Evolutionary conservation across 2,329 filamentous ascomycete species (phyloP).

Genomic region (Pseudogymnoascus sp.): DNA sequence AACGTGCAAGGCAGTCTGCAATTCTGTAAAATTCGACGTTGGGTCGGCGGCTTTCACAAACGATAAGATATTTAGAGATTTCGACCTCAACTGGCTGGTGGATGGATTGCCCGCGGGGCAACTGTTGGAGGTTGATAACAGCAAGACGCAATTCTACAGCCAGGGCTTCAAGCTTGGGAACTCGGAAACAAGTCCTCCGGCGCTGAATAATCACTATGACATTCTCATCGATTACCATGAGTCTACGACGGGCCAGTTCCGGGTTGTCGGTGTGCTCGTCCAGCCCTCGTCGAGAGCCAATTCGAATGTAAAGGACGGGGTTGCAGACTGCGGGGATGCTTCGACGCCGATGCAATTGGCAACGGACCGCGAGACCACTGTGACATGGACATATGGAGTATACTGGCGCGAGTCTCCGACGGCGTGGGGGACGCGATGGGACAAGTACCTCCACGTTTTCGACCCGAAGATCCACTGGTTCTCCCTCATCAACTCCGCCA

Average conservation of each 20-base stretch:
- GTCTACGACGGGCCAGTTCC: constrained; percentile 61
- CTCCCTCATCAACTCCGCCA: constrained; percentile 89
- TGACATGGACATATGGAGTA: constrained; percentile 87
- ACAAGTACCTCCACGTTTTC: constrained; percentile 96
- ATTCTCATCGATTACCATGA: constrained; percentile 90
- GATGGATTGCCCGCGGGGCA: constrained; percentile 91
- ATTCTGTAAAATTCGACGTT: constrained; percentile 54
- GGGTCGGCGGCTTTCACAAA: constrained; percentile 72
- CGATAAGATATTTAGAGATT: constrained; percentile 70
- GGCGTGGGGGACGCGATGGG: constrained; percentile 94
- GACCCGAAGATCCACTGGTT: constrained; percentile 99
- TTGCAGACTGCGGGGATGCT: constrained; percentile 52
- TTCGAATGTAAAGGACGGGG: constrained; percentile 39
- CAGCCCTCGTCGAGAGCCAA: constrained; percentile 66
- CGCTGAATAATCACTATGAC: constrained; percentile 91
- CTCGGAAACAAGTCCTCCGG: constrained; percentile 46
- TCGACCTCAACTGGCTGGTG: constrained; percentile 91
- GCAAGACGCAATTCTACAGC: constrained; percentile 74
- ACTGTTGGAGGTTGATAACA: constrained; percentile 66
- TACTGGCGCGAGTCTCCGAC: constrained; percentile 79
- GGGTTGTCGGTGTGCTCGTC: constrained; percentile 88
- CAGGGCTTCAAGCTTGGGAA: constrained; percentile 80
- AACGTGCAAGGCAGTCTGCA: constrained; percentile 75
- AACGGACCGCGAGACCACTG: constrained; percentile 54
- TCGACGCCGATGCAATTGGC: constrained; percentile 55